Conservation (phyloP, 2,329 filamentous ascomycete species). For the Exophiala sideris region DNA sequence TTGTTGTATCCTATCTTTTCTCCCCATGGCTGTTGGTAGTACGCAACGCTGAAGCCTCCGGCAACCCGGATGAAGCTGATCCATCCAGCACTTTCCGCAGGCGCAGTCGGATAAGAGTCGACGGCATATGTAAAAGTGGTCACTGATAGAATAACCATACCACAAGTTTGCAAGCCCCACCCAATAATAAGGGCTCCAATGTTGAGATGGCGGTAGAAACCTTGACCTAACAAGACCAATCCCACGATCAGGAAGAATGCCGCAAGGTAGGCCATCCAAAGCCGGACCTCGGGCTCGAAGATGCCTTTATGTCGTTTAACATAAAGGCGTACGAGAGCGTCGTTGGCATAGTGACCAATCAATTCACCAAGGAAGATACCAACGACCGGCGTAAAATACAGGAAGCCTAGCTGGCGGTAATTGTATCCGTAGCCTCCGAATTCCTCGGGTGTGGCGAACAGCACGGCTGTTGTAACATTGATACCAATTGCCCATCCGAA, state of each 20-base stretch:
- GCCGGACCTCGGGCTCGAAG: slow-evolving; percentile 56
- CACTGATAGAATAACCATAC: slow-evolving; percentile 33
- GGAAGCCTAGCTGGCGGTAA: slow-evolving; percentile 48
- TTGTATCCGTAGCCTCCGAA: slow-evolving; percentile 45
- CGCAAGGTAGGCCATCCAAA: slow-evolving; percentile 46
- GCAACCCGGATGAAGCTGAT: slow-evolving; percentile 48
- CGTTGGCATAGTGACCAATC: slow-evolving; percentile 55
- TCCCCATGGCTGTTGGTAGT: slow-evolving; percentile 53
- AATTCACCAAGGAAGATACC: slow-evolving; percentile 53
- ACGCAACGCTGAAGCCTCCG: slow-evolving; percentile 46
- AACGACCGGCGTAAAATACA: slow-evolving; percentile 58
- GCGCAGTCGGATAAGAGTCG: slow-evolving; percentile 53
- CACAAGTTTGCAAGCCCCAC: slow-evolving; percentile 50
- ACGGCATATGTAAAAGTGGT: slow-evolving; percentile 51
- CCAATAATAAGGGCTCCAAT: slow-evolving; percentile 47
- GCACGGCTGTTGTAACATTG: slow-evolving; percentile 54
- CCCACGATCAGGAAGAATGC: slow-evolving; percentile 49
- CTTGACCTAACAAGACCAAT: slow-evolving; percentile 52
- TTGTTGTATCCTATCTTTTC: slow-evolving; percentile 1
- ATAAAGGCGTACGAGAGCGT: slow-evolving; percentile 45
- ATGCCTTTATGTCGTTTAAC: slow-evolving; percentile 47
- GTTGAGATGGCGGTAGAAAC: slow-evolving; percentile 48
- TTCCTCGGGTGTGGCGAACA: slow-evolving; percentile 41
- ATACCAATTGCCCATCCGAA: slow-evolving; percentile 48
- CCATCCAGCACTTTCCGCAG: slow-evolving; percentile 52